phyloP scores from a whole-genome alignment of 2,329 filamentous ascomycete species.

The Pseudogymnoascus verrucosus region DNA sequence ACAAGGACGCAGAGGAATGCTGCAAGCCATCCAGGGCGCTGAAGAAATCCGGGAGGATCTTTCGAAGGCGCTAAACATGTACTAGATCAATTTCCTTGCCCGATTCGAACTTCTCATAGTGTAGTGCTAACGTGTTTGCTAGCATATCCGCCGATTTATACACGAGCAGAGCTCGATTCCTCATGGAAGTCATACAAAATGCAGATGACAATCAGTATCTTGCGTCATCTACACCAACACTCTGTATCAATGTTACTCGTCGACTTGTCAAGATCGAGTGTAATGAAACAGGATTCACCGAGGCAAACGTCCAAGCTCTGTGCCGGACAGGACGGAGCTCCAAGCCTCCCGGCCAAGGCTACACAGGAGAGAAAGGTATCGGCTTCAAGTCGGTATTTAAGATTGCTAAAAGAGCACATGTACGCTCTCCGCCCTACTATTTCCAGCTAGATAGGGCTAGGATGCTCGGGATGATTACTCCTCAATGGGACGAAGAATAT shows the following conservation, averaged over 20 bases:
- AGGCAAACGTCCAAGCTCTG: constrained; percentile 4
- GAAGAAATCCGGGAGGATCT: not conserved
- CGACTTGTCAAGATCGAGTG: not conserved
- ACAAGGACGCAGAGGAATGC: not conserved
- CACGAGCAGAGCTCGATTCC: not conserved
- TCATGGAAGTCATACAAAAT: not conserved
- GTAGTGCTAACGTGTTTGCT: not conserved
- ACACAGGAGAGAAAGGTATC: constrained; percentile 30
- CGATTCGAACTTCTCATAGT: not conserved
- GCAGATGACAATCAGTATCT: not conserved
- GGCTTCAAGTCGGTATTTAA: constrained; percentile 31
- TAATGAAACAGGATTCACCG: constrained; percentile 8
- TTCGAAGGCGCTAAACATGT: not conserved
- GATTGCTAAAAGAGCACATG: constrained; percentile 27
- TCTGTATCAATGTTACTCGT: not conserved
- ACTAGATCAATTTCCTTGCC: not conserved
- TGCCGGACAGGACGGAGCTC: not conserved
- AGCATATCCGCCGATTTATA: not conserved
- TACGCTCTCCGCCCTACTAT: constrained; percentile 31
- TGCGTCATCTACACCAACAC: not conserved
- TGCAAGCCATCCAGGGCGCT: not conserved
- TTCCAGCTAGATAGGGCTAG: constrained; percentile 22
- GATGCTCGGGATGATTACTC: constrained; percentile 3
- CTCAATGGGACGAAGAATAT: constrained; percentile 11
- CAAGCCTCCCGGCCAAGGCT: constrained; percentile 13